These are phyloP conservation scores for Pseudopithomyces maydicus DNA, from an alignment of 2,329 filamentous ascomycete species.

Conservation along the genomic window DNA sequence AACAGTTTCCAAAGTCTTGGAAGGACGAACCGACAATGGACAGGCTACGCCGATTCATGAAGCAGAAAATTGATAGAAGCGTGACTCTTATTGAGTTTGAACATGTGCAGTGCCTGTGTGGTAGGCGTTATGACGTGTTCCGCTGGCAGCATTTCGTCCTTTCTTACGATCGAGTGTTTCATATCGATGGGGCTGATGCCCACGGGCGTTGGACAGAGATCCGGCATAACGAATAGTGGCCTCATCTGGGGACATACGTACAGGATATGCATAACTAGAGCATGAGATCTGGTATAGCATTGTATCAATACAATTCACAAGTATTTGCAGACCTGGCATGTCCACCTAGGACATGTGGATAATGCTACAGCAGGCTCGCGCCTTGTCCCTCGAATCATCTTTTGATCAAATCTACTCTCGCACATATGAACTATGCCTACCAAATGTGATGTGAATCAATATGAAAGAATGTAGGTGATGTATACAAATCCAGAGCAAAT, in stretches of 20 bases:
- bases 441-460: too few relatives aligned
- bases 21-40: neutral
- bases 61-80: neutral
- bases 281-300: too few relatives aligned
- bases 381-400: too few relatives aligned
- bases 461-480: too few relatives aligned
- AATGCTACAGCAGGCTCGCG: too few relatives aligned
- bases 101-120: neutral
- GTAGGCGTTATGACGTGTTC: neutral
- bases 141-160: conserved; percentile 1
- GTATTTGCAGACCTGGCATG: too few relatives aligned
- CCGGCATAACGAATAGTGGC: neutral
- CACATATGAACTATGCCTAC: too few relatives aligned
- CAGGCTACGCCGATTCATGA: neutral
- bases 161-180: neutral
- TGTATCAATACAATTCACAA: neutral
- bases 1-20: neutral
- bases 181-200: neutral
- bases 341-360: too few relatives aligned
- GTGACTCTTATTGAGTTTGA: neutral
- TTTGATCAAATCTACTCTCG: too few relatives aligned
- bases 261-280: neutral
- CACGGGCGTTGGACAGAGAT: neutral
- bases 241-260: neutral
- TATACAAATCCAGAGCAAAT: too few relatives aligned